Percentiles rank a stretch among this genome's conserved stretches.
Conservation (phyloP, 1,284 basidiomycete species). For the Tylopilus orsonianus region DNA sequence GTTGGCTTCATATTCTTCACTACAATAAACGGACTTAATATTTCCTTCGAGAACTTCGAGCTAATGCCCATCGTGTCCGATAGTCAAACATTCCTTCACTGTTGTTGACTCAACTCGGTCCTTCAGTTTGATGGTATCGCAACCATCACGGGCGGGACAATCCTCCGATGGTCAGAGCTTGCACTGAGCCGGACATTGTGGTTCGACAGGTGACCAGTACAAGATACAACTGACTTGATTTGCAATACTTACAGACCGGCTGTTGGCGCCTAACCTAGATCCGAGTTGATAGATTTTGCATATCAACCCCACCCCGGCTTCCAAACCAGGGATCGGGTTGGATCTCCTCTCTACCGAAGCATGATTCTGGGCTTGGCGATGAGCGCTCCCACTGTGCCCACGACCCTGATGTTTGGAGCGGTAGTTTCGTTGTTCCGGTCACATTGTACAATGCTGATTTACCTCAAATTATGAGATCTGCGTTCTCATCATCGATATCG, state of each 20-base stretch:
- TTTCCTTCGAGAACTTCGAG: conserved; percentile 10
- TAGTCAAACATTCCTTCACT: conserved; percentile 12
- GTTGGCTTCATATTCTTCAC: conserved; percentile 4
- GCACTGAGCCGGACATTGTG: conserved; percentile 15
- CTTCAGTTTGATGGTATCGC: conserved; percentile 13
- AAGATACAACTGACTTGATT: conserved; percentile 16
- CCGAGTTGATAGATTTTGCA: conserved; percentile 11
- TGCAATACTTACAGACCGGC: conserved; percentile 8
- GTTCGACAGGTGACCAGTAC: conserved; percentile 9
- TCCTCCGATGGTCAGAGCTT: conserved; percentile 14
- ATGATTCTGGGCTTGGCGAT: conserved; percentile 5
- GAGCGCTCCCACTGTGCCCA: conserved; percentile 10
- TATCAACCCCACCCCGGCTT: background rate
- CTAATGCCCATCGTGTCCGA: conserved; percentile 12
- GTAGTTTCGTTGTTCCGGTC: background rate
- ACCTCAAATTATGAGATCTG: conserved; percentile 1
- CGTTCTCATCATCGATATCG: conserved; percentile 9
- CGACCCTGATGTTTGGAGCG: background rate
- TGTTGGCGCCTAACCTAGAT: background rate
- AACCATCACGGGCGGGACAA: conserved; percentile 8
- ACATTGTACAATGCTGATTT: background rate
- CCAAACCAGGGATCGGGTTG: background rate
- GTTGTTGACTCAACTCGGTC: background rate
- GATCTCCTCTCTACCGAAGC: background rate
- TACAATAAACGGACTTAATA: conserved; percentile 19